Evolutionary conservation across 2,329 filamentous ascomycete genomes (phyloP).

Genomic region (Phialemonium atrogriseum): DNA sequence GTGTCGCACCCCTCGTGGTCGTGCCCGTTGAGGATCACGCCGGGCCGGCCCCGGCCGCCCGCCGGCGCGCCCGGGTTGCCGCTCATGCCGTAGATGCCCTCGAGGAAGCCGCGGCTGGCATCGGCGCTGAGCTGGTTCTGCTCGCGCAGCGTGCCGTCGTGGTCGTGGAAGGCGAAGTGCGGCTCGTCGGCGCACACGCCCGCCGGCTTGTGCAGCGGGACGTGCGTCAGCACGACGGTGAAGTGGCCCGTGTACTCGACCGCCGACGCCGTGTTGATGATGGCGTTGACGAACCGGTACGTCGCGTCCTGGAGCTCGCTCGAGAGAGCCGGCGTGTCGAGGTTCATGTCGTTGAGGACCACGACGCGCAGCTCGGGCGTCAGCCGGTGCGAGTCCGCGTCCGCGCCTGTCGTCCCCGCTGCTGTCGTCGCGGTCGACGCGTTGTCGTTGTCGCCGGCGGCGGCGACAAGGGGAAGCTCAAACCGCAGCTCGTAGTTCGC

Average conservation of each 20-base stretch:
- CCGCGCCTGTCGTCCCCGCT: no score
- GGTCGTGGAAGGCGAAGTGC: conserved; percentile 68
- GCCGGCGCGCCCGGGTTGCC: conserved; percentile 50
- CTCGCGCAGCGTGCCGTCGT: conserved; percentile 67
- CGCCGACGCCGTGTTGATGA: conserved; percentile 54
- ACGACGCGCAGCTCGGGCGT: conserved; percentile 70
- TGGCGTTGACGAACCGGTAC: conserved; percentile 65
- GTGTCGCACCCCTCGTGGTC: conserved; percentile 93
- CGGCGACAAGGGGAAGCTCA: conserved; percentile 40
- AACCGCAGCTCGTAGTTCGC: conserved; percentile 86
- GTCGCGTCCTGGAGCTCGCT: conserved; percentile 63
- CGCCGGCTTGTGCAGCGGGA: conserved; percentile 76
- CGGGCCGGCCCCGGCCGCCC: conserved; percentile 58
- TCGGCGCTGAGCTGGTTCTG: conserved; percentile 81
- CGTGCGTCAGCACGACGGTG: conserved; percentile 83
- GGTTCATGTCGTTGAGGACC: conserved; percentile 85
- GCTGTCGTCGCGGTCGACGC: conserved; percentile 28
- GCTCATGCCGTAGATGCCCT: conserved; percentile 75
- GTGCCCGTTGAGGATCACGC: conserved; percentile 84
- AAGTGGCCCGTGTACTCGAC: conserved; percentile 58
- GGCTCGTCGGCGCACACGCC: conserved; percentile 81
- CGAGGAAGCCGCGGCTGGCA: conserved; percentile 66
- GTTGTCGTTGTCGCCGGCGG: conserved; percentile 29
- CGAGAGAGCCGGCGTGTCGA: conserved; percentile 73
- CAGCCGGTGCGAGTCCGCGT: conserved; percentile 38